Evolutionary conservation across 352 stramenopile genomes (phyloP).

Genomic region (Aphanomyces invadans): DNA sequence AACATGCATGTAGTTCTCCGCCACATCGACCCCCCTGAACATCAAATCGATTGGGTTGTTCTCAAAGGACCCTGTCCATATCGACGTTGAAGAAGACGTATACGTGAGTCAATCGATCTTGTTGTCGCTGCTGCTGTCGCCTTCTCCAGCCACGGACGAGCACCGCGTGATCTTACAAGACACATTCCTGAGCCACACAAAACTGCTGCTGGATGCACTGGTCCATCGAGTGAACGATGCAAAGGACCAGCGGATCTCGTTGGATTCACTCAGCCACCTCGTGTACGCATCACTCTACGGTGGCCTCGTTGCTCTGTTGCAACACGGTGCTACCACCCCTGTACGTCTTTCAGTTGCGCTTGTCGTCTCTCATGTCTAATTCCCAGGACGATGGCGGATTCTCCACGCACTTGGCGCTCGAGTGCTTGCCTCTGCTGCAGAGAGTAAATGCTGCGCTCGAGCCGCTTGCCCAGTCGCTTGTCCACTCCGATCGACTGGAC

Average conservation of each 20-base stretch:
- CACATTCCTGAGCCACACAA: background rate
- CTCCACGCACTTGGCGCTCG: conserved; percentile 14
- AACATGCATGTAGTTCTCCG: no score
- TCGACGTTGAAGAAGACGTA: conserved; percentile 20
- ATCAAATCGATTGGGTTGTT: background rate
- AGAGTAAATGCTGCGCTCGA: background rate
- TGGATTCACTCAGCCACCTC: conserved; percentile 1
- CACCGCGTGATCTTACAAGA: background rate
- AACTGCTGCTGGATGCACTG: background rate
- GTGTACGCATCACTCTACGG: conserved; percentile 2
- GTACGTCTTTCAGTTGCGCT: background rate
- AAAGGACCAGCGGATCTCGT: background rate
- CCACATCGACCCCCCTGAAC: background rate
- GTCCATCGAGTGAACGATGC: background rate
- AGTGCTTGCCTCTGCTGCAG: conserved; percentile 12
- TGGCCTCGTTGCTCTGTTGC: background rate
- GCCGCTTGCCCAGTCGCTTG: background rate
- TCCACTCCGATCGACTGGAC: background rate
- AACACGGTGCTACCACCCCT: background rate
- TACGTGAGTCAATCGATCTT: conserved; percentile 22
- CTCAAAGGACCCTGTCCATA: conserved; percentile 8
- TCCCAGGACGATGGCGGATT: background rate
- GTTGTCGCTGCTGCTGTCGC: conserved; percentile 12
- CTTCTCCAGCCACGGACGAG: background rate
- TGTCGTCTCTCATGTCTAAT: no score